A percentile compares a stretch with the other conserved stretches of the same genome.
Conservation (phyloP, 495 filamentous ascomycete genomes). For the Xylaria scruposa region DNA sequence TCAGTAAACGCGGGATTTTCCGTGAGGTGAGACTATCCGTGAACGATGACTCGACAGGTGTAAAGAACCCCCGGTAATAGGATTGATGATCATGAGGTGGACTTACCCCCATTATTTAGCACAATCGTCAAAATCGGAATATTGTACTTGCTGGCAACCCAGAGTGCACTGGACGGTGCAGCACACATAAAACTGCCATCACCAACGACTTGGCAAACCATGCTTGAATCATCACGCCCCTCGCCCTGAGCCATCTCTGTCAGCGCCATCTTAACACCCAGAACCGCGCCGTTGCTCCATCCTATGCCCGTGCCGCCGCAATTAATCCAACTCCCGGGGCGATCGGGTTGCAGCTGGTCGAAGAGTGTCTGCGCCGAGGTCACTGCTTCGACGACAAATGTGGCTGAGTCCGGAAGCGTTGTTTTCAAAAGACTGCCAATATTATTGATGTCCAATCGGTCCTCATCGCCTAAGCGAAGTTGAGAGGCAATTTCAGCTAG, state of each 20-base stretch:
- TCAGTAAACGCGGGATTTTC: neutral
- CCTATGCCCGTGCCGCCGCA: slow-evolving; percentile 48
- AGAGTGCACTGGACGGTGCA: slow-evolving; percentile 40
- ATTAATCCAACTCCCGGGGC: slow-evolving; percentile 46
- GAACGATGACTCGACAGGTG: neutral
- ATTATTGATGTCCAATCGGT: slow-evolving; percentile 31
- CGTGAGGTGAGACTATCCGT: neutral
- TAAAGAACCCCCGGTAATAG: neutral
- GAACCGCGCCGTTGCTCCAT: slow-evolving; percentile 46
- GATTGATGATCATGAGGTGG: neutral
- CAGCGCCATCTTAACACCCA: slow-evolving; percentile 44
- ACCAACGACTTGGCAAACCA: slow-evolving; percentile 41
- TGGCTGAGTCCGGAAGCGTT: slow-evolving; percentile 33
- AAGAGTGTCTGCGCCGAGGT: slow-evolving; percentile 36
- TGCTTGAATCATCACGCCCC: slow-evolving; percentile 20
- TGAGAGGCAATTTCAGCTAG: slow-evolving; percentile 31
- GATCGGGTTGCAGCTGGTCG: slow-evolving; percentile 43
- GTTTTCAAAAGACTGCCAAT: slow-evolving; percentile 38
- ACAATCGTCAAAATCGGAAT: slow-evolving; percentile 49
- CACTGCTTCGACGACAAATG: slow-evolving; percentile 46
- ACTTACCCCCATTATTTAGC: slow-evolving; percentile 47
- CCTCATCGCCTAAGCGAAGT: slow-evolving; percentile 27
- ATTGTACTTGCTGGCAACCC: slow-evolving; percentile 43
- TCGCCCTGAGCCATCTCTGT: slow-evolving; percentile 21
- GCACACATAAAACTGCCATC: slow-evolving; percentile 48